phyloP scores from a whole-genome alignment of 768 basidiomycete species.

The Hericium alpestre region DNA sequence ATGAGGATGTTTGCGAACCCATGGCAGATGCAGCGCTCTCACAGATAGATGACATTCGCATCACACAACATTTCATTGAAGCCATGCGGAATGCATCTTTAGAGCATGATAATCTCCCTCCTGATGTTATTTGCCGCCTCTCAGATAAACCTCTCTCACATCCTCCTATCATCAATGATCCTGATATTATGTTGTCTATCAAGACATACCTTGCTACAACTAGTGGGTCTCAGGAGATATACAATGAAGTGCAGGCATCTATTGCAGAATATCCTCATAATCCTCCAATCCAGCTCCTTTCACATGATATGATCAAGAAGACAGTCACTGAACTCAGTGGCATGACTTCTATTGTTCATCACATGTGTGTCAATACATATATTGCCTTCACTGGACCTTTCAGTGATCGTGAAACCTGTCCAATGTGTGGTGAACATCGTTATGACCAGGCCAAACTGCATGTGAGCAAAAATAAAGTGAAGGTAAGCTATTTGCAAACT shows the following conservation, averaged over 20 bases:
- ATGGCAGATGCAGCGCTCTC: too few species aligned
- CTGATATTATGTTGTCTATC: too few species aligned
- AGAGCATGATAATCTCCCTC: too few species aligned
- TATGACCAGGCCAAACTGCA: conserved; percentile 4
- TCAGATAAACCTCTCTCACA: too few species aligned
- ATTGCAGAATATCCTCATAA: not conserved
- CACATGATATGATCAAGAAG: not conserved
- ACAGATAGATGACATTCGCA: too few species aligned
- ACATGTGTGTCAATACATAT: conserved; percentile 13
- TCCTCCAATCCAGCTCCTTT: not conserved
- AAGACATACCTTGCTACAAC: not conserved
- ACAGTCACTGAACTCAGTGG: conserved; percentile 4
- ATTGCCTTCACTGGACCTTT: conserved; percentile 13
- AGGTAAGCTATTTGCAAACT: not conserved
- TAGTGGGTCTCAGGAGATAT: conserved; percentile 4
- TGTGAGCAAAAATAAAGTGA: not conserved
- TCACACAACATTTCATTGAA: too few species aligned
- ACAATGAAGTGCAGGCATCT: not conserved
- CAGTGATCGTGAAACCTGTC: conserved; percentile 8
- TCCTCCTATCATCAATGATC: too few species aligned
- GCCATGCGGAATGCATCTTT: too few species aligned
- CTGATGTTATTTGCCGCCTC: too few species aligned
- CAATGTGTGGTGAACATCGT: conserved; percentile 4
- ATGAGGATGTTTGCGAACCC: too few species aligned
- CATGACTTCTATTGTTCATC: not conserved